Evolutionary conservation across 331 rosid species (phyloP), one percentile per base, ranked within the genome.

Genomic region (Pyracantha coccinea): DNA sequence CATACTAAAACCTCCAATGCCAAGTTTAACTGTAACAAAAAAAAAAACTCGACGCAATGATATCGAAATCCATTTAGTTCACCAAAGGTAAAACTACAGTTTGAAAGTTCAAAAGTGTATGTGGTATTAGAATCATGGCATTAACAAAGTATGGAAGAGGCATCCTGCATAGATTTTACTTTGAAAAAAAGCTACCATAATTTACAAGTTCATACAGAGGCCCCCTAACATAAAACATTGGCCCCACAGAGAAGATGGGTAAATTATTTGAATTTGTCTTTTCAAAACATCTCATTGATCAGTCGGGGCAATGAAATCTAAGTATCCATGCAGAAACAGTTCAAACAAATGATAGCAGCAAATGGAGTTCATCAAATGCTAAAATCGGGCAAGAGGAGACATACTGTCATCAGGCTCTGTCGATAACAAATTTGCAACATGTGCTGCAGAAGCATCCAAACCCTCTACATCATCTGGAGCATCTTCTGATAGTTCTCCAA

Each of bases 1-100:
- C 99, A 95, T 92, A 81, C 99, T 95, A 85, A 95, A 95, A 60
- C 99, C 99, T 69, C 99, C 99, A 71, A 95, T 90, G 33, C 93
- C 97, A 80, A 95, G 98, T 79, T 95, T 92, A 81, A 95, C 99
- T 95, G 90, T 73, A 32, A 72, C 71, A 82, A 23, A 73, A 19
- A 23, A 73, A 19, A 45, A 10, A 38, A 38, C 45, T 38, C 14
- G 45, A 38, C 4, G 4, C 45, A 38, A 38, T 38, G 45, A 38
- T 10, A 38, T 10, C 0, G 45, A 38, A 38, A 38, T 10, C 45
- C 13, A 38, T 38, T 38, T 38, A 38, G 14, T 38, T 38, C 4
- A 10, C 45, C 45, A 10, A 38, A 38, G 45, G 45, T 38, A 38
- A 38, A 38, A 38, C 45, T 38, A 38, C 45, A 38, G 45, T 38